phyloP scores from a whole-genome alignment of 495 filamentous ascomycete genomes.

The Aspergillus sparsus region DNA sequence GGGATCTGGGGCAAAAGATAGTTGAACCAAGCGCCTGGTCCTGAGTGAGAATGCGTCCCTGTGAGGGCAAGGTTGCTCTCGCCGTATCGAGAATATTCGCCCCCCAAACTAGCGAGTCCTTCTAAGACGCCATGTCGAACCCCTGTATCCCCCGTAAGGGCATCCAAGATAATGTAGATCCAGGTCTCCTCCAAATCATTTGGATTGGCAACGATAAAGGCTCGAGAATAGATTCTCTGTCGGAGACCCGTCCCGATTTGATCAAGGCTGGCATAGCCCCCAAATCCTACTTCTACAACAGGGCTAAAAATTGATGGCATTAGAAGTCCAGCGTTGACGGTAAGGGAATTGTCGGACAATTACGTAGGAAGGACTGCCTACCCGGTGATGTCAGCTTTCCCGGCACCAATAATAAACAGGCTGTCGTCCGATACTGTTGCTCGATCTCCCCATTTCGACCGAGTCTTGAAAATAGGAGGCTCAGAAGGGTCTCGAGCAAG shows the following conservation, averaged over 20 bases:
- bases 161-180: constrained; percentile 86
- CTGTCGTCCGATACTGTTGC: constrained; percentile 35
- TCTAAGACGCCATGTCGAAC: constrained; percentile 82
- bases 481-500: constrained; percentile 23
- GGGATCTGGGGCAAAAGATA: constrained; percentile 95
- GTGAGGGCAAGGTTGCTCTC: constrained; percentile 87
- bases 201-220: constrained; percentile 82
- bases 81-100: constrained; percentile 71
- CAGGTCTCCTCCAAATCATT: constrained; percentile 69
- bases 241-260: constrained; percentile 87
- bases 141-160: constrained; percentile 88
- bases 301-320: constrained; percentile 48
- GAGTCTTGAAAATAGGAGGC: constrained; percentile 12
- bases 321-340: too few relatives aligned
- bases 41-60: constrained; percentile 92
- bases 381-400: constrained; percentile 94
- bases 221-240: constrained; percentile 85
- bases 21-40: constrained; percentile 92
- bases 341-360: too few relatives aligned
- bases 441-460: constrained; percentile 21
- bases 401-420: constrained; percentile 82
- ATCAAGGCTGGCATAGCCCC: constrained; percentile 88
- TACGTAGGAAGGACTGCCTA: constrained; percentile 35
- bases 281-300: constrained; percentile 87
- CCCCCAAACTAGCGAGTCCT: constrained; percentile 64